Evolutionary conservation across 2,329 filamentous ascomycete genomes (phyloP).

Genomic region (Aureobasidium sp.): DNA sequence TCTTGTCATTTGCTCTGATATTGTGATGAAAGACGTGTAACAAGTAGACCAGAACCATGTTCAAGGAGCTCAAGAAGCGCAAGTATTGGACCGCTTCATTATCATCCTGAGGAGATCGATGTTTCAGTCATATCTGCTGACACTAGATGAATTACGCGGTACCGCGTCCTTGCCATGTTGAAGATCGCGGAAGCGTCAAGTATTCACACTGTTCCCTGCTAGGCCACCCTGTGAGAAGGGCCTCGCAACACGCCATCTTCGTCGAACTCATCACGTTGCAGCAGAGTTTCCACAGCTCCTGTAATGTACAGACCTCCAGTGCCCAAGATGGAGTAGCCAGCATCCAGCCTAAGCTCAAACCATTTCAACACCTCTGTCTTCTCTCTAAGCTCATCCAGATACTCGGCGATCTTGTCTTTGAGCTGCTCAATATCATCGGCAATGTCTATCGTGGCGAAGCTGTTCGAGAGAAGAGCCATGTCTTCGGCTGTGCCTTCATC

Average conservation of each 20-base stretch:
- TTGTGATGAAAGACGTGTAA: too few species aligned
- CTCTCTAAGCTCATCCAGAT: not conserved
- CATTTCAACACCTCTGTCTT: not conserved
- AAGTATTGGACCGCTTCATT: too few species aligned
- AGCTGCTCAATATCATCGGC: not conserved
- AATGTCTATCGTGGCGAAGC: not conserved
- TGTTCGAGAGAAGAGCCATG: not conserved
- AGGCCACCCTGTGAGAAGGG: too few species aligned
- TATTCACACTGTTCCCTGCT: too few species aligned
- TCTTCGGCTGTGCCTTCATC: not conserved
- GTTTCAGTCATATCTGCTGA: too few species aligned
- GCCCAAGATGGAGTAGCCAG: not conserved
- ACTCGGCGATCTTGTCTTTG: not conserved
- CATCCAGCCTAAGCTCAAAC: not conserved
- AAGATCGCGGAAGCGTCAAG: too few species aligned
- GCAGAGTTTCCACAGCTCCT: not conserved
- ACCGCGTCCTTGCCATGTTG: too few species aligned
- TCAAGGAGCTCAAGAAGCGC: too few species aligned
- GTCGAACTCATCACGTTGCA: not conserved
- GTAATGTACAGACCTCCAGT: not conserved
- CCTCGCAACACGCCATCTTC: not conserved
- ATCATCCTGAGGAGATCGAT: too few species aligned
- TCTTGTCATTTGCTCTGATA: too few species aligned
- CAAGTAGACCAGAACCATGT: too few species aligned
- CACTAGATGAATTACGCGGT: too few species aligned